Evolutionary conservation across 148 eudicot species (phyloP).

Genomic region (Bassia scoparia): DNA sequence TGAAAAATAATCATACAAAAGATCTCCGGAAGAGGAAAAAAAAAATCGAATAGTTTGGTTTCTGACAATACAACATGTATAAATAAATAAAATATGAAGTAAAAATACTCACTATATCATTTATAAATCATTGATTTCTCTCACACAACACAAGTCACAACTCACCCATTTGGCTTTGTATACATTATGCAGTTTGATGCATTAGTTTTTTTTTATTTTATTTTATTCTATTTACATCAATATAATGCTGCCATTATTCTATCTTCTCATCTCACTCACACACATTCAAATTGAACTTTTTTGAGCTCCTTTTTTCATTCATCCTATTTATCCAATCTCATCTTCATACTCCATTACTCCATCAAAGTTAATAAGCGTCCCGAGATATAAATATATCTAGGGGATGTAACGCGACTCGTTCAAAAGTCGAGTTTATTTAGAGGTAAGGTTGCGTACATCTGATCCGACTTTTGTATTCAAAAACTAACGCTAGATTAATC

Average conservation of each 20-base stretch:
- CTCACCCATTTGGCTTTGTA: conserved; percentile 5
- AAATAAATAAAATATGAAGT: neutral
- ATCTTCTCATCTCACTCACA: conserved; percentile 2
- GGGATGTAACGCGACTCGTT: neutral
- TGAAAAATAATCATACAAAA: no score
- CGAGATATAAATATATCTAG: neutral
- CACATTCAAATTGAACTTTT: conserved; percentile 5
- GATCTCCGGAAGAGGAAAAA: neutral
- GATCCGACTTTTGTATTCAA: neutral
- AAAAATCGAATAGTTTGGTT: neutral
- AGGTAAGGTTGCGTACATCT: neutral
- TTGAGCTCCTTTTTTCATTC: conserved; percentile 13
- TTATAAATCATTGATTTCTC: neutral
- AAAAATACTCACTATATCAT: no score
- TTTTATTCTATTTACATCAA: no score
- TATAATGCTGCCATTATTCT: conserved; percentile 46
- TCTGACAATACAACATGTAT: neutral
- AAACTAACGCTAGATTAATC: neutral
- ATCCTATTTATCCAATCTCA: neutral
- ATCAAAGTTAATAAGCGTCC: no score
- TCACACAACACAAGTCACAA: neutral
- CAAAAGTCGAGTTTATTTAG: neutral
- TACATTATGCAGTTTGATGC: conserved; percentile 41
- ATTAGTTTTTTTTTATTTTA: conserved; percentile 8
- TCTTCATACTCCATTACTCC: neutral